Base-by-base conservation (phyloP, 2,329 filamentous ascomycete species). In the Aspergillus sp. region DNA sequence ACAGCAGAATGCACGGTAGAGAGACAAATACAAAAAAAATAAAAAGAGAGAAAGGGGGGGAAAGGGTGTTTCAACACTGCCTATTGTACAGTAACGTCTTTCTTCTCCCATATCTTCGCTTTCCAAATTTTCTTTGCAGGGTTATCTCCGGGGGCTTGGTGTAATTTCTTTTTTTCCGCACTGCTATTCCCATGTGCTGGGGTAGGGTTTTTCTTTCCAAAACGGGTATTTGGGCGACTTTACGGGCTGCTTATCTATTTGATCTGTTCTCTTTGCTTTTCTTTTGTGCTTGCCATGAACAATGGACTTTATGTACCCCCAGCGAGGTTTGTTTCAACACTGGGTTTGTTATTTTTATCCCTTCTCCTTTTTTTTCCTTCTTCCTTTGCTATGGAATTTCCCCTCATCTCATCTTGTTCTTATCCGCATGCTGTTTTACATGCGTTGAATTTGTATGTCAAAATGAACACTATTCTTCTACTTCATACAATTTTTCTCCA, bases 1-100 rank as follows among this genome's bases (percentile, higher is more conserved):
- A 7, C 64, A 67, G 59, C 60, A 68, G 48, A 65, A 62, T 52
- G 59, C 57, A 7, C 62, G 60, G 59, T 63, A 63, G 55, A 54
- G 15, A 42, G 32, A 36, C 10, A 36, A 36, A 32, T 27, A 8
- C 25, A 8, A 27, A 27, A 27, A 5, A 6, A 36, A 2, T 15
- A 5, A 36, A 36, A 13, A 36, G 5, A 36, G 11, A 36, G 10
- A 36, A 15, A 36, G 5, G 32, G 30, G 30, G 32, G 30, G 1
- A 32, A 36, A 36, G 17, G 23, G 54, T 47, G 41, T 27, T 61
- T 36, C 62, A 38, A 47, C 60, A 53, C 56, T 50, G 64, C 32
- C 32, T 36, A 36, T 47, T 64, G 65, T 68, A 66, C 52, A 64
- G 39, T 67, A 66, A 36, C 39, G 38, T 44, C 27, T 53, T 11